Base-by-base conservation (phyloP, 208 protist genomes). In the Crithidia acanthocephali region DNA sequence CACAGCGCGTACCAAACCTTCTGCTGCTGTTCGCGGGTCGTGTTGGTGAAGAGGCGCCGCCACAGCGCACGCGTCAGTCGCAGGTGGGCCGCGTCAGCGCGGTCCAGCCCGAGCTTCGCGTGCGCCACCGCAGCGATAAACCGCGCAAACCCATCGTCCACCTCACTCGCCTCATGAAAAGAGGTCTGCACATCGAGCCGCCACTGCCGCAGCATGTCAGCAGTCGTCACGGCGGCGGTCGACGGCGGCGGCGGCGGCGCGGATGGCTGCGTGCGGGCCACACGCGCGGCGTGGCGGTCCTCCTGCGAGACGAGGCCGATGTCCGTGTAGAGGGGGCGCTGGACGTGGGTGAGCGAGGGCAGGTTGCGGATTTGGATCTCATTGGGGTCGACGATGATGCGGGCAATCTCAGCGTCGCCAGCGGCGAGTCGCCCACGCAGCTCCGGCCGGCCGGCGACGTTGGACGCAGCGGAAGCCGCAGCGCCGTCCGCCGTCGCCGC, bases 301-400 rank as follows among this genome's bases (percentile, higher is more conserved):
- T 93, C 83, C 63, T 80, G 80, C 30, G 91, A 68, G 25, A 88
- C 81, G 15, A 87, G 65, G 22, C 88, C 87, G 75, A 95, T 95
- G 45, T 95, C 91, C 18, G 91, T 93, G 75, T 95, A 95, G 15
- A 93, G 74, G 2, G 91, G 91, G 18, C 85, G 79, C 74, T 95
- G 87, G 58, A 95, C 72, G 30, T 90, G 81, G 18, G 88, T 88
- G 2, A 93, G 72, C 44, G 88, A 92, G 2, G 85, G 88, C 58
- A 88, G 42, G 74, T 91, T 77, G 81, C 87, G 61, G 73, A 81
- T 63, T 74, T 80, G 62, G 73, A 78, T 76, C 35, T 92, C 72
- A 45, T 79, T 78, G 13, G 79, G 50, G 56, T 95, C 88, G 27
- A 95, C 76, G 47, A 94, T 84, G 18, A 86, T 92, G 51, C 86